phyloP scores from a whole-genome alignment of 2,329 filamentous ascomycete genomes.

The Trichoderma aggressivum region DNA sequence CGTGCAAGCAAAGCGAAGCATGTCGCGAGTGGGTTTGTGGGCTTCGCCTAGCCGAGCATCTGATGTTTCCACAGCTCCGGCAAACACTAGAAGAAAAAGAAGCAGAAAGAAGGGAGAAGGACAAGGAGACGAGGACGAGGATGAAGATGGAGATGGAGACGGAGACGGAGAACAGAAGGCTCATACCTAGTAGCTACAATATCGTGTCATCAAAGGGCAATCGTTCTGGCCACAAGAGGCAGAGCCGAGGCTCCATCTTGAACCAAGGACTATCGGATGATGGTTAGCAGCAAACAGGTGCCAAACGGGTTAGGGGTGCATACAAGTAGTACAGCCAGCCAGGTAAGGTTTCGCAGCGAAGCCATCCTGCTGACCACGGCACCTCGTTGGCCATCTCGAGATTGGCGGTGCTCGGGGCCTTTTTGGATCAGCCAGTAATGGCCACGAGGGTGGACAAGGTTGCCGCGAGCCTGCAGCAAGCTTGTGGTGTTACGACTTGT shows the following conservation, averaged over 20 bases:
- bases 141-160: background rate
- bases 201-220: background rate
- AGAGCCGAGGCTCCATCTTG: background rate
- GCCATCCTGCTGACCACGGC: constrained; percentile 4
- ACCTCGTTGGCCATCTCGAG: background rate
- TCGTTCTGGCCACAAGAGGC: background rate
- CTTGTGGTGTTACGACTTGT: background rate
- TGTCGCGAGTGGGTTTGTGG: background rate
- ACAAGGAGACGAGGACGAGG: background rate
- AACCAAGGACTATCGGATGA: background rate
- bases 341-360: constrained; percentile 6
- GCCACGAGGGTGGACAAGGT: background rate
- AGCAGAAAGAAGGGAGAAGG: background rate
- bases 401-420: background rate
- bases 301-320: background rate
- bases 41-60: constrained; percentile 1
- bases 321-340: background rate
- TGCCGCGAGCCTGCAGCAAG: constrained; percentile 8
- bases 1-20: background rate
- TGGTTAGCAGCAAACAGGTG: background rate
- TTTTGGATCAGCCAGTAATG: background rate
- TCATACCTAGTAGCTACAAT: background rate
- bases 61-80: background rate
- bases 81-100: background rate
- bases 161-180: background rate